Evolutionary conservation across 371 early-diverging fungal species (phyloP).

Genomic region (Mortierella sp.): DNA sequence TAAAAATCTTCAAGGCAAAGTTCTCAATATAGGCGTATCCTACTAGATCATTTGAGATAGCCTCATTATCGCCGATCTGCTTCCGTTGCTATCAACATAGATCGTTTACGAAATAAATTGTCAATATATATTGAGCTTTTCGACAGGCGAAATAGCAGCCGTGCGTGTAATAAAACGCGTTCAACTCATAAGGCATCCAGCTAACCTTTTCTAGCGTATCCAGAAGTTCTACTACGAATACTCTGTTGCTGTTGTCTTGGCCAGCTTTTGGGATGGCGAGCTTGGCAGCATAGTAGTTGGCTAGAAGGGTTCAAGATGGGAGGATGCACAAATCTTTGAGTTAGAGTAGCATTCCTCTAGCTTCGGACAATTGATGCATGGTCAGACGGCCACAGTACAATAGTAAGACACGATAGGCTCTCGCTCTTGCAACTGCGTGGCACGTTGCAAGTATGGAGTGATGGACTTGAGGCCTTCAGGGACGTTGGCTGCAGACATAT

Average conservation of each 20-base stretch:
- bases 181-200: neutral
- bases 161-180: neutral
- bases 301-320: slow-evolving; percentile 57
- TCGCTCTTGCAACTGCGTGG: slow-evolving; percentile 76
- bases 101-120: neutral
- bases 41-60: slow-evolving; percentile 82
- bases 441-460: slow-evolving; percentile 84
- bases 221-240: slow-evolving; percentile 75
- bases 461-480: slow-evolving; percentile 87
- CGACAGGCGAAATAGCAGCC: neutral
- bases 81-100: slow-evolving; percentile 74
- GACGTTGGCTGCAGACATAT: slow-evolving; percentile 48
- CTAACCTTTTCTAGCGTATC: slow-evolving; percentile 85
- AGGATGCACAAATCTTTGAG: neutral
- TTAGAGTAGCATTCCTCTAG: neutral
- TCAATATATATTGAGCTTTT: neutral
- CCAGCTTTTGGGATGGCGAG: slow-evolving; percentile 78
- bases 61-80: slow-evolving; percentile 72
- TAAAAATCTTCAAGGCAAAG: slow-evolving; percentile 93
- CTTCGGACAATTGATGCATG: neutral
- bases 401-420: slow-evolving; percentile 94
- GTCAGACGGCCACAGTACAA: slow-evolving; percentile 64
- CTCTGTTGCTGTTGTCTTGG: slow-evolving; percentile 71
- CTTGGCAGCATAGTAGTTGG: slow-evolving; percentile 90
- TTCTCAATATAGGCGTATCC: slow-evolving; percentile 89